Percentiles rank a stretch among this genome's conserved stretches.
Evolutionary conservation across 164 flowering plant genomes (phyloP).

Genomic region (Cinnamomum chago): DNA sequence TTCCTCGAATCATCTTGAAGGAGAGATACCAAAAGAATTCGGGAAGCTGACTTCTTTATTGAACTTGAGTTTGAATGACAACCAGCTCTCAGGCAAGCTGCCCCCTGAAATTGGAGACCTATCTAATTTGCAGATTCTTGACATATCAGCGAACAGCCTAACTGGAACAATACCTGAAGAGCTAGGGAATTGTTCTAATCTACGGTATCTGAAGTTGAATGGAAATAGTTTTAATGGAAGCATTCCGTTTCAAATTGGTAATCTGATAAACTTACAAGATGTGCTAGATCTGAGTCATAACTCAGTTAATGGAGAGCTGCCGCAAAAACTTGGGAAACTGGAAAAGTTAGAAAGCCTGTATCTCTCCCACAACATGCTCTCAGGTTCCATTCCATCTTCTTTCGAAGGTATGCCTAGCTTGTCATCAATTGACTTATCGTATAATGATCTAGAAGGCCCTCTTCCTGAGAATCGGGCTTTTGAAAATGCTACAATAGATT

Average conservation of each 20-base stretch:
- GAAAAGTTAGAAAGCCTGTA: neutral
- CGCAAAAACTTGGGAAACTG: conserved; percentile 6
- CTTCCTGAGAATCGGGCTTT: conserved; percentile 1
- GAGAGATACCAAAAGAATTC: conserved; percentile 3
- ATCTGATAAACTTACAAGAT: neutral
- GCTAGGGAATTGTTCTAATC: neutral
- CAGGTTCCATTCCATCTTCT: conserved; percentile 4
- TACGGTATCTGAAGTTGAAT: neutral
- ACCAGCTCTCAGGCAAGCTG: neutral
- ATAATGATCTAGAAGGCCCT: conserved; percentile 6
- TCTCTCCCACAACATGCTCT: conserved; percentile 10
- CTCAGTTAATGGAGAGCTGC: neutral
- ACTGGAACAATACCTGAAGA: neutral
- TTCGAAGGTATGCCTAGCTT: neutral
- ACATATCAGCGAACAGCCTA: neutral
- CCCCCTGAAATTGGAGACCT: conserved; percentile 1
- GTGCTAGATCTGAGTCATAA: conserved; percentile 1
- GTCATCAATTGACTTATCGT: conserved; percentile 3
- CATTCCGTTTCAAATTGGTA: conserved; percentile 9
- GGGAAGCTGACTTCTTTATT: neutral
- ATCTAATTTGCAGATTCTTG: conserved; percentile 1
- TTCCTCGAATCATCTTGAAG: conserved; percentile 3
- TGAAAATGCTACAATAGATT: neutral
- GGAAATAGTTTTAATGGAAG: conserved; percentile 3
- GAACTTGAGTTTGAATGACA: neutral